Percentiles rank a stretch among this genome's conserved stretches.
phyloP scores from a whole-genome alignment of 1,284 basidiomycete genomes.

The Papiliotrema terrestris region DNA sequence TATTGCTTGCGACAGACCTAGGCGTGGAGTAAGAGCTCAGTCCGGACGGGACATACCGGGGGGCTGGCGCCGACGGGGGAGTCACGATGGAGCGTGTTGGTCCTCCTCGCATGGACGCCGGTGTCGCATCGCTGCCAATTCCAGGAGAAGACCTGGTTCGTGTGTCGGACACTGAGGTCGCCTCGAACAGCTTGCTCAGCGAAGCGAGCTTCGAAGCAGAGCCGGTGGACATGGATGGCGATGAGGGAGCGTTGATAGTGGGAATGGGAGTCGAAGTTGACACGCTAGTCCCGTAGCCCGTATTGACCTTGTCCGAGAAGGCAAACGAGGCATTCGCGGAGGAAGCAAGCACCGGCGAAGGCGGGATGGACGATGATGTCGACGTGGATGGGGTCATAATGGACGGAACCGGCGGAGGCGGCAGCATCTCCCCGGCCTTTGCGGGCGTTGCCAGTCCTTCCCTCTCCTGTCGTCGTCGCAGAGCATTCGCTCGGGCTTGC shows the following conservation, averaged over 20 bases:
- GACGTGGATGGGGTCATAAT: slow-evolving; percentile 5
- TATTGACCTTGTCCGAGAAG: not conserved
- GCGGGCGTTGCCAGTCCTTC: slow-evolving; percentile 21
- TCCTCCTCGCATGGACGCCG: slow-evolving; percentile 2
- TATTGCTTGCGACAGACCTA: not conserved
- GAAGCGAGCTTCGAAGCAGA: not conserved
- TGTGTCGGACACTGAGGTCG: not conserved
- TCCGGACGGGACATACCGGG: slow-evolving; percentile 28
- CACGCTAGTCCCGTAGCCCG: not conserved
- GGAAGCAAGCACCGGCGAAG: not conserved
- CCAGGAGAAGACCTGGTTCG: not conserved
- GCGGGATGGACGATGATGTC: not conserved
- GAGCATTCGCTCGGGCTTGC: slow-evolving; percentile 40
- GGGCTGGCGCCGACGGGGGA: slow-evolving; percentile 15
- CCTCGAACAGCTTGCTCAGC: not conserved
- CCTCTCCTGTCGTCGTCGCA: slow-evolving; percentile 36
- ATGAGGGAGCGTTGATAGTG: not conserved
- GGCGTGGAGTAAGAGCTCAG: slow-evolving; percentile 12
- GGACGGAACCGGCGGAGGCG: not conserved
- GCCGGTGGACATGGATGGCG: slow-evolving; percentile 1
- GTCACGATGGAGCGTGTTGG: slow-evolving; percentile 18
- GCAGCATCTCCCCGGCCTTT: not conserved
- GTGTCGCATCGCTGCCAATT: not conserved
- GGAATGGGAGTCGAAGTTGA: not conserved
- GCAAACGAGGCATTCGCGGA: not conserved